Base-by-base conservation (phyloP, 2,329 filamentous ascomycete species). In the Hymenoscyphus occultus region DNA sequence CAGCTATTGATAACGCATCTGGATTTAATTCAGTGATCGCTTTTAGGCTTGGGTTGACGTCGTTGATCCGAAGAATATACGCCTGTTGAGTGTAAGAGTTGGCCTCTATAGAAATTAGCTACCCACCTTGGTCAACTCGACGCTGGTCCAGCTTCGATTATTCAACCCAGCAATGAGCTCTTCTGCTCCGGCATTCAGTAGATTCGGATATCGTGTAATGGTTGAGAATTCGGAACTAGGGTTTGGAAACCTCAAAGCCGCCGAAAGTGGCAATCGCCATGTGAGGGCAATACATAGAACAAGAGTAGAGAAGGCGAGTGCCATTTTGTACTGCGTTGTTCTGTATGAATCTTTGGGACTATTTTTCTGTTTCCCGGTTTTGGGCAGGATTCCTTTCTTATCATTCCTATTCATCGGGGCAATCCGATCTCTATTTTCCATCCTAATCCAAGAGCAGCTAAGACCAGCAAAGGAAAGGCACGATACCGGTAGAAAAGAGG, bases 151-250 rank as follows among this genome's bases (percentile, higher is more conserved):
- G n/a, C 78, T 75, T 2, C 79, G 79, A 19, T 74, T 74, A 56
- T 81, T 77, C 10, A 87, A 74, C 1, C 84, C 84, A 51, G 74
- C 71, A 32, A 77, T 74, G 28, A 87, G 76, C 31, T 85, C 80
- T 56, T 85, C 83, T 1, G 78, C 77, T 0, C 81, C 82, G 13
- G 80, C 83, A 69, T 85, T 79, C 19, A 84, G 76, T 39, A 87
- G 74, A 7, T 74, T 71, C 12, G 77, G 77, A 64, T 74, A 60
- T 57, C 40, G 22, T 39, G 56, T 16, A 16, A 28, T 59, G 63
- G 32, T 60, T n/a, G 58, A 39, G 14, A 16, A 4, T 31, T 42
- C 22, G 7, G 32, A 19, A 10, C 35, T 19, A 42, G 10, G 7
- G 42, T 40, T 13, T 22, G 35, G 59, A 10, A 39, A 54, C 3